Conservation (phyloP, 2,329 filamentous ascomycete species). For the Graphilbum fragrans region DNA sequence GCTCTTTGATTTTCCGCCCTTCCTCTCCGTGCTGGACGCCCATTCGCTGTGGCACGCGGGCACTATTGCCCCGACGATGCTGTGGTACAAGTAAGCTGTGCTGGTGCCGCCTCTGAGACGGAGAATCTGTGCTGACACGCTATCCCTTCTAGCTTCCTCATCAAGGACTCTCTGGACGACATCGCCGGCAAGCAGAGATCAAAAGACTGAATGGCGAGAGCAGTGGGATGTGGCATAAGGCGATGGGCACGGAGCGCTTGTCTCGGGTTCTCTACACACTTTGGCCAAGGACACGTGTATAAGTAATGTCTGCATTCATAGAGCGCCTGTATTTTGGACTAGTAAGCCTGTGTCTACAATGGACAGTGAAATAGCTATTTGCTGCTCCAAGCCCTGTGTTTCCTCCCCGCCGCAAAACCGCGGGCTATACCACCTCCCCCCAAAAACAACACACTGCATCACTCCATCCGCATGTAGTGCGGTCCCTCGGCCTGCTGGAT, state of each 20-base stretch:
- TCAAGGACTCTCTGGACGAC: slow-evolving; percentile 78
- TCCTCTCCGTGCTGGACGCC: slow-evolving; percentile 73
- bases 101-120: not conserved
- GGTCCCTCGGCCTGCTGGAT: slow-evolving; percentile 30
- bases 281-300: too few species aligned
- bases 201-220: slow-evolving; percentile 31
- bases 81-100: slow-evolving; percentile 84
- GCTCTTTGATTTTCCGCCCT: slow-evolving; percentile 83
- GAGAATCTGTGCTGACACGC: not conserved
- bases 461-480: slow-evolving; percentile 12
- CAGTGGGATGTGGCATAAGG: too few species aligned
- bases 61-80: slow-evolving; percentile 73
- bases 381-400: too few species aligned
- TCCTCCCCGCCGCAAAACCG: too few species aligned
- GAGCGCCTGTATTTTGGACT: too few species aligned
- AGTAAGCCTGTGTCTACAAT: too few species aligned
- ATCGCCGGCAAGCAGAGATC: slow-evolving; percentile 54
- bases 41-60: slow-evolving; percentile 94
- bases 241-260: too few species aligned
- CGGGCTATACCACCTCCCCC: too few species aligned
- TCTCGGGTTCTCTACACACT: too few species aligned
- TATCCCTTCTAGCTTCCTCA: slow-evolving; percentile 54
- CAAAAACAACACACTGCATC: not conserved
- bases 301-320: too few species aligned
- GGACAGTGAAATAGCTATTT: not conserved